Conservation (phyloP, 768 basidiomycete genomes). For the Panaeolus cyanescens region DNA sequence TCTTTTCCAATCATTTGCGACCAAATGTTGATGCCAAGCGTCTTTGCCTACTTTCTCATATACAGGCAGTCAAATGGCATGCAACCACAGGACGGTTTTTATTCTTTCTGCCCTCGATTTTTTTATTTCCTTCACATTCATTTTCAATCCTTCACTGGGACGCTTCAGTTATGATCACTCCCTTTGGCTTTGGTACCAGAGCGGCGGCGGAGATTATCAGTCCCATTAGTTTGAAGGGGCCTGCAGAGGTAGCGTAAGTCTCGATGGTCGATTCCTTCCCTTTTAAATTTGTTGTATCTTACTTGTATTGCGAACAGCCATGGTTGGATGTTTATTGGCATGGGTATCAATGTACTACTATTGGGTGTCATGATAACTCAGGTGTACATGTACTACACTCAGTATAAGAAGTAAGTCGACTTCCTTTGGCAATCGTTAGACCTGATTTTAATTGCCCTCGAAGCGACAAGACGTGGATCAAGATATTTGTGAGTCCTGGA, state of each 20-base stretch:
- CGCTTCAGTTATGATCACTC: neutral
- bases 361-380: conserved; percentile 15
- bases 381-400: conserved; percentile 13
- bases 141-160: neutral
- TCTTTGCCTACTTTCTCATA: neutral
- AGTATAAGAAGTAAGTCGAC: conserved; percentile 10
- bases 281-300: neutral
- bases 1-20: neutral
- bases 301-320: conserved; percentile 2
- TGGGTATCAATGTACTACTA: conserved; percentile 10
- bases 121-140: neutral
- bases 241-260: conserved; percentile 14
- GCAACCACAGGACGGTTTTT: neutral
- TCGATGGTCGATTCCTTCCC: neutral
- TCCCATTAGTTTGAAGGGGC: conserved; percentile 3
- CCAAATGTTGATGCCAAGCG: neutral
- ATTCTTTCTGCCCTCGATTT: neutral
- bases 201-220: neutral
- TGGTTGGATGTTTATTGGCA: conserved; percentile 14
- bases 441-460: neutral
- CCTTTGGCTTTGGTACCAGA: neutral
- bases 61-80: neutral
- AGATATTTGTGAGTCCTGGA: conserved; percentile 1
- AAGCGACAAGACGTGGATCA: conserved; percentile 4
- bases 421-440: neutral